phyloP scores from a whole-genome alignment of 1,284 basidiomycete genomes.

The Butyriboletus appendiculatus region DNA sequence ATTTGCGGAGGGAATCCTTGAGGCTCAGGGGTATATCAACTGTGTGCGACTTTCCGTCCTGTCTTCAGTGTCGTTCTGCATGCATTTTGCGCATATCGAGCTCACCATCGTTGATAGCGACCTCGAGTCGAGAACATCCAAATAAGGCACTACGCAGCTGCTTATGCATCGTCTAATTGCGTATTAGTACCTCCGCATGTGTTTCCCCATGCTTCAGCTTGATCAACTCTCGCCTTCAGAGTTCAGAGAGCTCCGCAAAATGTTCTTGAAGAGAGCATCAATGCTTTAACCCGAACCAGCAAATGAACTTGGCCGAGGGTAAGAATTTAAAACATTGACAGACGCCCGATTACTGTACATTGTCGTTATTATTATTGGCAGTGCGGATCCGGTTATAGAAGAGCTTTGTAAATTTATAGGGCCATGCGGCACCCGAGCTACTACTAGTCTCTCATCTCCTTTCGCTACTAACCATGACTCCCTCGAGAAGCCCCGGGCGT shows the following conservation, averaged over 20 bases:
- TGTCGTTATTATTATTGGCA: neutral
- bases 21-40: slow-evolving; percentile 82
- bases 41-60: slow-evolving; percentile 59
- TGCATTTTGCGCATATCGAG: neutral
- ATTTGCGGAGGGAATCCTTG: slow-evolving; percentile 78
- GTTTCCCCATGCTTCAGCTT: no score
- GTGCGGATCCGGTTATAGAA: neutral
- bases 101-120: slow-evolving; percentile 29
- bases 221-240: no score
- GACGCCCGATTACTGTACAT: neutral
- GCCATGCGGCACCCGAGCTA: neutral
- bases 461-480: slow-evolving; percentile 11
- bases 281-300: no score
- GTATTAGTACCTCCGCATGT: no score
- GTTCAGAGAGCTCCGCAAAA: no score
- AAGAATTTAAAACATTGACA: neutral
- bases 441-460: no score
- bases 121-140: neutral
- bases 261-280: no score
- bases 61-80: neutral
- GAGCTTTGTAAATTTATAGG: neutral
- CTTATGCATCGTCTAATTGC: neutral
- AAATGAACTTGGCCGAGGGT: neutral
- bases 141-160: neutral
- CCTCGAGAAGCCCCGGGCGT: neutral